These are phyloP conservation scores for Pulveroboletus ravenelii DNA, from an alignment of 768 basidiomycete genomes.

Conservation along the genomic window DNA sequence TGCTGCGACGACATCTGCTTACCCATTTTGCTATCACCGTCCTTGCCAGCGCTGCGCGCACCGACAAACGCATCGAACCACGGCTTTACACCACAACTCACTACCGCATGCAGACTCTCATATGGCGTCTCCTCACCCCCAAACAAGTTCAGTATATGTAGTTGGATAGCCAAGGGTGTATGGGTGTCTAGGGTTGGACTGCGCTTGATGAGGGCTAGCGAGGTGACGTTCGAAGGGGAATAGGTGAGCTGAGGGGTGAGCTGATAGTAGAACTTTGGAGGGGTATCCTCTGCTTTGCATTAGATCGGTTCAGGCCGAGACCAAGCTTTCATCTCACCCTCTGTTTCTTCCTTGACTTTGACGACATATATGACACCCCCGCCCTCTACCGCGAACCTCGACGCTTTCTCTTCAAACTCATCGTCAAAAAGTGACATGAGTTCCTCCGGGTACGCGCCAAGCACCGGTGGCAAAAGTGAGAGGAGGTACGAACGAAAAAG, in stretches of 20 bases:
- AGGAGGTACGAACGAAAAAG: slow-evolving; percentile 69
- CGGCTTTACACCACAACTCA: slow-evolving; percentile 93
- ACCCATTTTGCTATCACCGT: slow-evolving; percentile 81
- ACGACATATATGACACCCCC: slow-evolving; percentile 80
- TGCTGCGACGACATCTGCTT: slow-evolving; percentile 17
- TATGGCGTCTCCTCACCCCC: slow-evolving; percentile 88
- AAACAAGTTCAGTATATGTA: slow-evolving; percentile 90
- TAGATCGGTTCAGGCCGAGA: slow-evolving; percentile 3
- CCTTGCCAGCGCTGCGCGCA: slow-evolving; percentile 69
- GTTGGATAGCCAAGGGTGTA: slow-evolving; percentile 75
- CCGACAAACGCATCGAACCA: slow-evolving; percentile 99
- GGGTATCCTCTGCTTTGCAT: slow-evolving; percentile 52
- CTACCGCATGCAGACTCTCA: slow-evolving; percentile 91
- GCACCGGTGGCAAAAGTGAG: slow-evolving; percentile 70
- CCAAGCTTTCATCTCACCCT: slow-evolving; percentile 46
- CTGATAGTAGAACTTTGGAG: slow-evolving; percentile 59
- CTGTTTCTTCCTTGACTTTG: slow-evolving; percentile 68
- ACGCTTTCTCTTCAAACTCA: slow-evolving; percentile 69
- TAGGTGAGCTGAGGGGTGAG: slow-evolving; percentile 74
- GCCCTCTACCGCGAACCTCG: slow-evolving; percentile 70
- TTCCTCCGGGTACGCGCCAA: slow-evolving; percentile 67
- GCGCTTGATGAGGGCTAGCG: slow-evolving; percentile 94
- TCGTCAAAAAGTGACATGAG: slow-evolving; percentile 67
- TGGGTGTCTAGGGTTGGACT: slow-evolving; percentile 74
- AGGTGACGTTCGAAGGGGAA: slow-evolving; percentile 73